Conservation (phyloP, 768 basidiomycete species). For the Coprinopsis cinerea region DNA sequence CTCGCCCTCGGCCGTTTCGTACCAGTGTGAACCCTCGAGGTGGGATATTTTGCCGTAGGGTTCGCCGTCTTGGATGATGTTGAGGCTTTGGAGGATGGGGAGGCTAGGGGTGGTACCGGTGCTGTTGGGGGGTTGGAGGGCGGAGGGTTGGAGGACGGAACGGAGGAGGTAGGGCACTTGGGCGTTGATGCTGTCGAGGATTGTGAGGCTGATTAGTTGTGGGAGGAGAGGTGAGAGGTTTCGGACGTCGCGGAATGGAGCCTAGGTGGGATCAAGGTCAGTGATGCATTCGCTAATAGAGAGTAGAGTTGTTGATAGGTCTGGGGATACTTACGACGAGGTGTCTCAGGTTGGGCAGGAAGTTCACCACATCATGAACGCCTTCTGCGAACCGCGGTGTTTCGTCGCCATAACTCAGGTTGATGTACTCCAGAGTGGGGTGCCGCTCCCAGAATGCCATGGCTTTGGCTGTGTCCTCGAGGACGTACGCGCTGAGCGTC, state of each 20-base stretch:
- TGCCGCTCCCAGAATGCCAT: neutral
- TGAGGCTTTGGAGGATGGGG: conserved; percentile 12
- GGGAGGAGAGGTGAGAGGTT: conserved; percentile 5
- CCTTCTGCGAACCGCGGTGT: neutral
- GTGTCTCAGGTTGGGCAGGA: neutral
- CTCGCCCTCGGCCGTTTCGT: conserved; percentile 11
- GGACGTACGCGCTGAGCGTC: neutral
- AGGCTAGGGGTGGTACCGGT: conserved; percentile 14
- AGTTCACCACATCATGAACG: neutral
- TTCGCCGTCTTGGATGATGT: conserved; percentile 6
- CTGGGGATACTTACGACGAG: neutral
- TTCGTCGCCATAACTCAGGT: neutral
- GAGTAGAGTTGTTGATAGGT: neutral
- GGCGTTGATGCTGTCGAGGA: conserved; percentile 10
- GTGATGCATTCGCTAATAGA: no score
- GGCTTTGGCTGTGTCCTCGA: neutral
- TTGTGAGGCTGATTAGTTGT: conserved; percentile 8
- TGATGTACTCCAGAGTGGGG: neutral
- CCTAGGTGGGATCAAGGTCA: conserved; percentile 10
- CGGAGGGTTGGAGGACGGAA: conserved; percentile 10
- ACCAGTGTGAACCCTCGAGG: conserved; percentile 14
- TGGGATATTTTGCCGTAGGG: neutral
- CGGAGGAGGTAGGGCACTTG: conserved; percentile 19
- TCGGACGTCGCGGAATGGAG: conserved; percentile 9
- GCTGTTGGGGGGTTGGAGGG: conserved; percentile 12